Base-by-base conservation (phyloP, 176 grass and related monocot genomes). In the Oryza meyeriana region DNA sequence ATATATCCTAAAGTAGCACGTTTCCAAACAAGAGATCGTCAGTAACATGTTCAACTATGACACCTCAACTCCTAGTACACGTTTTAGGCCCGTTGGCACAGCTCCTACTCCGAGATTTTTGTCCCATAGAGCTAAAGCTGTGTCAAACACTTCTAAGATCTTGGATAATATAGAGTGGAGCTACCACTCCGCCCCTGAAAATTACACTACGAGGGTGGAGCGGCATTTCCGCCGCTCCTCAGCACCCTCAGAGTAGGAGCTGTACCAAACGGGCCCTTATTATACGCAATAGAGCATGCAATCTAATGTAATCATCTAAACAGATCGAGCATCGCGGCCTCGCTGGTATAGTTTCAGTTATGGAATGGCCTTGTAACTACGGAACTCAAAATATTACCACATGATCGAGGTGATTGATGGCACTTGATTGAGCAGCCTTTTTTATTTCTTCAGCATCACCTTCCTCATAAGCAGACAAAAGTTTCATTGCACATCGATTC, bases 351-450 rank as follows among this genome's bases (percentile, higher is more conserved):
- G 2, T 76, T 76, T 48, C 16, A 39, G 33, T 4, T 26, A 79
- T 12, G 2, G 0, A 16, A 34, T 40, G 12, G 32, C 22, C 24
- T 76, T 69, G 31, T 45, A 61, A 32, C 50, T 4, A n/a, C 64
- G 34, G 20, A 79, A 10, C 64, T 34, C 20, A 39, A 36, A 78
- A 78, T 45, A 81, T 27, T 99, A 99, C 96, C 85, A 87, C 89
- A 70, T 99, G 96, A 70, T 99, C 96, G 1, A 99, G 96, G 69
- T 99, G 91, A 73, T 89, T 93, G 77, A 99, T 90, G 69, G 87
- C 61, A 72, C 73, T 95, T 76, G 87, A 90, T 65, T 95, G 89
- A 61, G 85, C 87, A 71, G 88, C 77, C 22, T 41, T 67, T 86
- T 99, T 99, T 52, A 99, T 80, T 88, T 94, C 96, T 90, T 99